These are phyloP conservation scores for Lactifluus subvellereus DNA, from an alignment of 768 basidiomycete genomes.

Conservation along the genomic window DNA sequence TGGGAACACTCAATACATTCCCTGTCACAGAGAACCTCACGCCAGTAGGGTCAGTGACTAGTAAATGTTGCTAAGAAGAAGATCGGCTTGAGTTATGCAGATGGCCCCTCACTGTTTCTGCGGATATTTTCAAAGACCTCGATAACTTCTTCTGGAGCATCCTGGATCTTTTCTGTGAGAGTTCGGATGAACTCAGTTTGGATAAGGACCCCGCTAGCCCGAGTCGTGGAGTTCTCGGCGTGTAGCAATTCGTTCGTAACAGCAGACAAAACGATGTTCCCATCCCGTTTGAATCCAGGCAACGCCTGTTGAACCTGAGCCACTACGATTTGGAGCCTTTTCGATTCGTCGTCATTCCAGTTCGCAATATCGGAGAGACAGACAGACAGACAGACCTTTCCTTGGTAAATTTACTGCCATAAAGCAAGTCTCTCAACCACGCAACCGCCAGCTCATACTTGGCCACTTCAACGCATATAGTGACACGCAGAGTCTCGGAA, in stretches of 20 bases:
- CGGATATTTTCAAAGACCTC: conserved; percentile 72
- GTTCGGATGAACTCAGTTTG: conserved; percentile 78
- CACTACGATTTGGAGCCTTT: conserved; percentile 72
- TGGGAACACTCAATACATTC: conserved; percentile 60
- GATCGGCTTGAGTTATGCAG: background rate
- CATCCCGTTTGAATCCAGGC: conserved; percentile 88
- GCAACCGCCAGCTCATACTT: conserved; percentile 76
- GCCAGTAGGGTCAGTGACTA: conserved; percentile 79
- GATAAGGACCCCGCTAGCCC: conserved; percentile 59
- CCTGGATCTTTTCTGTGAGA: conserved; percentile 64
- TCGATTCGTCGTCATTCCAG: background rate
- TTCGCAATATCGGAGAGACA: background rate
- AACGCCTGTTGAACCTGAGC: conserved; percentile 88
- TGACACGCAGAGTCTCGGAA: conserved; percentile 66
- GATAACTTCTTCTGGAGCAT: conserved; percentile 65
- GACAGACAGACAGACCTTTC: conserved; percentile 49
- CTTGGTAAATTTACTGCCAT: conserved; percentile 66
- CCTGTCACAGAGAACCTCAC: conserved; percentile 90
- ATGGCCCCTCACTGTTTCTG: conserved; percentile 46
- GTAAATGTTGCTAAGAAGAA: background rate
- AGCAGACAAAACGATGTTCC: conserved; percentile 69
- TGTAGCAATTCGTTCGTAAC: conserved; percentile 62
- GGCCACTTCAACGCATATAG: conserved; percentile 77
- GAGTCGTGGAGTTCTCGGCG: conserved; percentile 62
- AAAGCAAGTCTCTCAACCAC: conserved; percentile 83